Conservation (phyloP, 2,329 filamentous ascomycete species). For the Basipetospora chlamydospora region DNA sequence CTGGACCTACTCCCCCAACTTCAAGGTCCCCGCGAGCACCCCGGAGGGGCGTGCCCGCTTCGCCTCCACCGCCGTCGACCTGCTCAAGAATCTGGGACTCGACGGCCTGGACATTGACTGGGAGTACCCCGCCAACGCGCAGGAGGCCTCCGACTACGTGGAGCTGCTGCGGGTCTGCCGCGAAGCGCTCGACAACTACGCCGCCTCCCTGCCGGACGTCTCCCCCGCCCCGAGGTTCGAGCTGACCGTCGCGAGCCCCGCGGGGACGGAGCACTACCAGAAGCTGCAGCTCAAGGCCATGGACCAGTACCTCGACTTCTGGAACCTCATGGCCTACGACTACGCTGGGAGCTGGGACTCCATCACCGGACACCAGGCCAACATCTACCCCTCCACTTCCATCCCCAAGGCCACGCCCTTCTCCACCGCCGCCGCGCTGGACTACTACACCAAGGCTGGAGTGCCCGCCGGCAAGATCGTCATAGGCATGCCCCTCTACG, state of each 20-base stretch:
- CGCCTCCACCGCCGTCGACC: conserved; percentile 55
- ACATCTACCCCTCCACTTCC: conserved; percentile 46
- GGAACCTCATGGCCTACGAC: conserved; percentile 83
- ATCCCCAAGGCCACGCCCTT: conserved; percentile 61
- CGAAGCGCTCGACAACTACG: conserved; percentile 42
- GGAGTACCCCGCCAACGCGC: conserved; percentile 45
- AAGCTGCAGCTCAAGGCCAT: conserved; percentile 49
- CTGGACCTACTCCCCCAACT: conserved; percentile 84
- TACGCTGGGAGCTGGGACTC: conserved; percentile 72
- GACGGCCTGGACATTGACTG: conserved; percentile 56
- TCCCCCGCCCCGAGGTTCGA: conserved; percentile 37
- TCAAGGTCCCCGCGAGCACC: conserved; percentile 60
- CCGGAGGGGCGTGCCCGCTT: conserved; percentile 55
- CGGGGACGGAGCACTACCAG: conserved; percentile 46
- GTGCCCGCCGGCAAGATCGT: conserved; percentile 62
- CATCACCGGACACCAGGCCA: conserved; percentile 62
- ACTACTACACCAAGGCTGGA: conserved; percentile 51
- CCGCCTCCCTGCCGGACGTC: conserved; percentile 22
- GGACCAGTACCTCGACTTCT: conserved; percentile 55
- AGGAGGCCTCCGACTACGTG: conserved; percentile 44
- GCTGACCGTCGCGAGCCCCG: conserved; percentile 49
- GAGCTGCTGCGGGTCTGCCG: conserved; percentile 43
- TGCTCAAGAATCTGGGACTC: conserved; percentile 72
- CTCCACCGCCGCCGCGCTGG: conserved; percentile 55
- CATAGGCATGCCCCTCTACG: conserved; percentile 84